A percentile compares a stretch with the other conserved stretches of the same genome.
Conservation (phyloP, 1,139 yeast genomes). For the Taphrina flavorubra region DNA sequence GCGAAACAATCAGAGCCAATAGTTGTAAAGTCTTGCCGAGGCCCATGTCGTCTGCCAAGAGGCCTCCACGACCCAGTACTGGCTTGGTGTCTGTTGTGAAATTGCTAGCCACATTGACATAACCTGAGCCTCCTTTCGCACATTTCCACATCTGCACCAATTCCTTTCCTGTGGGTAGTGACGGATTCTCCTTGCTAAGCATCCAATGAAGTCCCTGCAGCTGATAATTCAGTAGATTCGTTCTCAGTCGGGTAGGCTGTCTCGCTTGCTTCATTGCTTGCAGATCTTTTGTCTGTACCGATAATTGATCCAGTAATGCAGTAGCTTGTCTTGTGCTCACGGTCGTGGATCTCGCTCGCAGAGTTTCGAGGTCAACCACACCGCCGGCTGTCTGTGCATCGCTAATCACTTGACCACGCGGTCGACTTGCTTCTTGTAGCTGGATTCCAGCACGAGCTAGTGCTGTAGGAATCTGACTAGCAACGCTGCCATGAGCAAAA, state of each 20-base stretch:
- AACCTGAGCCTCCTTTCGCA: conserved; percentile 70
- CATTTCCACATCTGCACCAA: conserved; percentile 52
- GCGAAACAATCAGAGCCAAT: conserved; percentile 65
- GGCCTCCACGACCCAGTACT: conserved; percentile 65
- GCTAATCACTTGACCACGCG: not conserved
- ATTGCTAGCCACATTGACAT: conserved; percentile 42
- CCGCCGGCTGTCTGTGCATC: not conserved
- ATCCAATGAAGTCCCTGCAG: conserved; percentile 89
- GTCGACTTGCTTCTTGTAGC: conserved; percentile 3
- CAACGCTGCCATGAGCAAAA: conserved; percentile 29
- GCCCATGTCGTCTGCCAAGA: conserved; percentile 96
- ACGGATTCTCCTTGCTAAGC: conserved; percentile 59
- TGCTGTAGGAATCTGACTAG: conserved; percentile 7
- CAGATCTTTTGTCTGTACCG: conserved; percentile 41
- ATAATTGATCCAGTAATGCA: conserved; percentile 22
- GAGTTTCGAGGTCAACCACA: conserved; percentile 3
- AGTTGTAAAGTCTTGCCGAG: conserved; percentile 91
- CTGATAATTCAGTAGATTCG: conserved; percentile 74
- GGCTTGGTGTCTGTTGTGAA: conserved; percentile 35
- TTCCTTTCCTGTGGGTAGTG: conserved; percentile 25
- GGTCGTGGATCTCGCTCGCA: conserved; percentile 12
- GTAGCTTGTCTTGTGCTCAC: conserved; percentile 16
- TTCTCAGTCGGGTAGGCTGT: conserved; percentile 43
- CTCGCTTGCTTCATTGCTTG: conserved; percentile 40
- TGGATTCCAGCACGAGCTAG: conserved; percentile 37